A percentile compares a stretch with the other conserved stretches of the same genome.
Evolutionary conservation across 2,329 filamentous ascomycete species (phyloP).

Genomic region (Pseudonectria buxi): DNA sequence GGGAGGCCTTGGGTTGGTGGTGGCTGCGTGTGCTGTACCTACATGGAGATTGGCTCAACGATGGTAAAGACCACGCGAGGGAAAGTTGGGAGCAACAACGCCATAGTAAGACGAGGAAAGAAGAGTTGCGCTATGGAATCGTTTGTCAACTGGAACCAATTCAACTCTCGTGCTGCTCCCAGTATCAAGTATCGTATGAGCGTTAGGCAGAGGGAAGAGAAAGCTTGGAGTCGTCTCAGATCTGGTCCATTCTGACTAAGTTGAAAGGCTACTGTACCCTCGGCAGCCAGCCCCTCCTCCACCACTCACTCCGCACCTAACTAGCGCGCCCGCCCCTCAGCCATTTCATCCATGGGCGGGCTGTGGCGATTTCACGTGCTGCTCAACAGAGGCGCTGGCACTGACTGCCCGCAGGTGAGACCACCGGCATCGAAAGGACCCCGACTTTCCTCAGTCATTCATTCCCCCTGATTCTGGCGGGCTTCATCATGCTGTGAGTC

Average conservation of each 20-base stretch:
- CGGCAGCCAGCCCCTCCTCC: too few relatives aligned
- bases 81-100: conserved; percentile 54
- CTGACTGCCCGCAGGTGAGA: conserved; percentile 15
- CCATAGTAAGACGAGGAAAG: conserved; percentile 37
- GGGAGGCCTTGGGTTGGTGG: too few relatives aligned
- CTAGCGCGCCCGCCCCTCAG: too few relatives aligned
- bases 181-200: too few relatives aligned
- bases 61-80: conserved; percentile 62
- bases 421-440: conserved; percentile 17
- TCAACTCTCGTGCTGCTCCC: too few relatives aligned
- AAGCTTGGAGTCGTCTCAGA: too few relatives aligned
- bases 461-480: conserved; percentile 8
- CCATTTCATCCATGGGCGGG: too few relatives aligned
- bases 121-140: neutral
- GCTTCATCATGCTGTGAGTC: conserved; percentile 15
- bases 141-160: too few relatives aligned
- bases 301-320: too few relatives aligned
- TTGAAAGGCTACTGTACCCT: too few relatives aligned
- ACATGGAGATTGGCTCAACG: conserved; percentile 64
- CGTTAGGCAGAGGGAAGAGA: too few relatives aligned
- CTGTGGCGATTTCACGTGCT: conserved; percentile 26
- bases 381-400: conserved; percentile 11
- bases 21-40: conserved; percentile 25
- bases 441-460: conserved; percentile 16
- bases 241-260: too few relatives aligned